phyloP scores from a whole-genome alignment of 257 asterid genomes.

The Echites panduratus region DNA sequence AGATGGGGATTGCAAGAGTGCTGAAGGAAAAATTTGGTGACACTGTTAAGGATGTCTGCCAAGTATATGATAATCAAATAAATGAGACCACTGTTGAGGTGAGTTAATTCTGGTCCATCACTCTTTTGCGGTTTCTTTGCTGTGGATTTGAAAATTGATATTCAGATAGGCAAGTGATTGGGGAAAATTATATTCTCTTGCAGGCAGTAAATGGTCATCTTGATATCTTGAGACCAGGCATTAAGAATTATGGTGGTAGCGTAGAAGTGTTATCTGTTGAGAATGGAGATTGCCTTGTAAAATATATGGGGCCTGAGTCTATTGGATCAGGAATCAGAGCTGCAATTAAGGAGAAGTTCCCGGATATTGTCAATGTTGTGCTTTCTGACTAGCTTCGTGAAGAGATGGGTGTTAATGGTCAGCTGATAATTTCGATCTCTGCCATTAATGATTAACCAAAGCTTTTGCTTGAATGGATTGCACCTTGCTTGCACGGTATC shows the following conservation, averaged over 20 bases:
- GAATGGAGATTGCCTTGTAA: slow-evolving; percentile 60
- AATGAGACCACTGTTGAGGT: slow-evolving; percentile 58
- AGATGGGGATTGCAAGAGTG: slow-evolving; percentile 79
- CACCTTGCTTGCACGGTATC: not conserved
- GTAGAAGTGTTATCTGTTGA: slow-evolving; percentile 63
- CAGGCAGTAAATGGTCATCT: slow-evolving; percentile 85
- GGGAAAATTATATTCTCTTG: not conserved
- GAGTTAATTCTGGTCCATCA: slow-evolving; percentile 4
- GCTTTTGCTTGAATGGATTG: not conserved
- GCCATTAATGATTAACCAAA: not conserved
- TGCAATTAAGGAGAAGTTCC: slow-evolving; percentile 88
- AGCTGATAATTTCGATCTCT: not conserved
- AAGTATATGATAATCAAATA: slow-evolving; percentile 48
- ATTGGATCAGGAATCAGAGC: slow-evolving; percentile 90
- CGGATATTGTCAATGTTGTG: slow-evolving; percentile 64
- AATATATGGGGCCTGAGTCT: slow-evolving; percentile 69
- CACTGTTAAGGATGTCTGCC: slow-evolving; percentile 67
- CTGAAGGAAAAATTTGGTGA: slow-evolving; percentile 90
- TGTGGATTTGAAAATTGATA: not conserved
- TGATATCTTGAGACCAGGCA: slow-evolving; percentile 78
- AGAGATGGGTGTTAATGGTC: not conserved
- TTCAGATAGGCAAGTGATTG: not conserved
- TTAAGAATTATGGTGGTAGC: slow-evolving; percentile 78
- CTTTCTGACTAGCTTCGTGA: slow-evolving; percentile 35
- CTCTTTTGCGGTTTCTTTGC: not conserved